These are phyloP conservation scores for Metschnikowia cerradonensis DNA, from an alignment of 805 yeast species.

Conservation along the genomic window DNA sequence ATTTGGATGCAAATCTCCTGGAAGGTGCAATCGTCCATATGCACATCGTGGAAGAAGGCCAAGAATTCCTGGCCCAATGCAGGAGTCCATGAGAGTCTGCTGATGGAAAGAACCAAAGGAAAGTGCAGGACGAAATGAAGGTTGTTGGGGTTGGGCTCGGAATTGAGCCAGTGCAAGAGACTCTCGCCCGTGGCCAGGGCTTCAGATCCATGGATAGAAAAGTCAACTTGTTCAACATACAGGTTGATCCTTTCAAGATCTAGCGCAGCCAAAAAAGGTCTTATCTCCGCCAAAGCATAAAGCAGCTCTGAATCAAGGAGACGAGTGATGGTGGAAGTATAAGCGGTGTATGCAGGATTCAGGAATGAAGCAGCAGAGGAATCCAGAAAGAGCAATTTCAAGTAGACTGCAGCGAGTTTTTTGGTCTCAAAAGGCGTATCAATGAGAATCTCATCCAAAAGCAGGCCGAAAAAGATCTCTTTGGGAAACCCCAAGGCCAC, in stretches of 20 bases:
- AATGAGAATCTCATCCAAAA: conserved; percentile 29
- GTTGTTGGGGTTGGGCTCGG: background rate
- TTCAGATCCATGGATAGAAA: background rate
- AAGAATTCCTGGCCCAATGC: conserved; percentile 11
- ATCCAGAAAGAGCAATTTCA: conserved; percentile 14
- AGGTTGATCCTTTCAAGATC: background rate
- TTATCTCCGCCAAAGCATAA: conserved; percentile 10
- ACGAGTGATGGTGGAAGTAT: background rate
- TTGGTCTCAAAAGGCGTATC: conserved; percentile 33
- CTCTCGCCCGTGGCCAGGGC: conserved; percentile 8
- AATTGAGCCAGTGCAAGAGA: conserved; percentile 10
- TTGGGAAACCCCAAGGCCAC: conserved; percentile 24
- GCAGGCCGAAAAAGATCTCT: conserved; percentile 25
- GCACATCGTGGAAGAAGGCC: conserved; percentile 15
- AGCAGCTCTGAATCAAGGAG: background rate
- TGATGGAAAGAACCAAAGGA: conserved; percentile 3
- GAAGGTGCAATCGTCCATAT: conserved; percentile 11
- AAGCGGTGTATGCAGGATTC: background rate
- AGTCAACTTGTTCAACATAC: background rate
- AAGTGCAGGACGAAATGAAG: background rate
- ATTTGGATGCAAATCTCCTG: conserved; percentile 36
- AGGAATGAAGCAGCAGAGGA: too few species aligned
- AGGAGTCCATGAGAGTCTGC: conserved; percentile 4
- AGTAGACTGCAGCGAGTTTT: conserved; percentile 38
- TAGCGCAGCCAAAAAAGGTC: background rate